These are phyloP conservation scores for Globisporangium rhizosaccharum DNA, from an alignment of 352 stramenopile species.

Conservation along the genomic window DNA sequence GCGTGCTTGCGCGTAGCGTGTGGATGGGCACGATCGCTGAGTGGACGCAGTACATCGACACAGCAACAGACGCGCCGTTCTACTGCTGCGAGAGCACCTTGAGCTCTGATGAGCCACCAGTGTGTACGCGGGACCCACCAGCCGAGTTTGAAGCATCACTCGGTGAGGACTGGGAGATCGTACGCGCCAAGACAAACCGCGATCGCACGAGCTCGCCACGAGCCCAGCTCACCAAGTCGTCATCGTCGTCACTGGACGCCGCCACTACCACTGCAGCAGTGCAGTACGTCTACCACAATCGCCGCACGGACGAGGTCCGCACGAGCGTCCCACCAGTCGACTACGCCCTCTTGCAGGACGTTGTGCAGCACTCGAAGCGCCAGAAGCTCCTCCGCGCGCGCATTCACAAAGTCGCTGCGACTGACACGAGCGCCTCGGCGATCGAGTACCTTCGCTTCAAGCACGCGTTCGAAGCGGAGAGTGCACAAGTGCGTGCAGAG, in stretches of 20 bases:
- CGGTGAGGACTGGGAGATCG: constrained; percentile 51
- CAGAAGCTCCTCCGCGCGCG: constrained; percentile 52
- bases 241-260: constrained; percentile 2
- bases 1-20: constrained; percentile 29
- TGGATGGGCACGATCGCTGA: constrained; percentile 58
- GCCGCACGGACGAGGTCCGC: constrained; percentile 42
- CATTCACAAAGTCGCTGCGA: constrained; percentile 41
- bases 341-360: constrained; percentile 55
- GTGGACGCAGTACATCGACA: constrained; percentile 75
- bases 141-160: constrained; percentile 69
- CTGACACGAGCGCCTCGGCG: constrained; percentile 35
- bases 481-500: constrained; percentile 37
- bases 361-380: constrained; percentile 64
- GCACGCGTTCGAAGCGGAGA: constrained; percentile 57
- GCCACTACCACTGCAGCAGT: constrained; percentile 3
- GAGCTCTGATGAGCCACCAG: constrained; percentile 4
- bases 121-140: constrained; percentile 54
- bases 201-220: too few relatives aligned
- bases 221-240: too few relatives aligned
- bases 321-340: constrained; percentile 45
- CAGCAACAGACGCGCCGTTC: constrained; percentile 41
- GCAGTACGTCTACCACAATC: constrained; percentile 67
- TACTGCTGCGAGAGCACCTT: constrained; percentile 20
- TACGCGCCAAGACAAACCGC: constrained; percentile 19
- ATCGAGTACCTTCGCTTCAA: constrained; percentile 80